Base-by-base conservation (phyloP, 1,139 yeast genomes). In the Kodamaea arcana region DNA sequence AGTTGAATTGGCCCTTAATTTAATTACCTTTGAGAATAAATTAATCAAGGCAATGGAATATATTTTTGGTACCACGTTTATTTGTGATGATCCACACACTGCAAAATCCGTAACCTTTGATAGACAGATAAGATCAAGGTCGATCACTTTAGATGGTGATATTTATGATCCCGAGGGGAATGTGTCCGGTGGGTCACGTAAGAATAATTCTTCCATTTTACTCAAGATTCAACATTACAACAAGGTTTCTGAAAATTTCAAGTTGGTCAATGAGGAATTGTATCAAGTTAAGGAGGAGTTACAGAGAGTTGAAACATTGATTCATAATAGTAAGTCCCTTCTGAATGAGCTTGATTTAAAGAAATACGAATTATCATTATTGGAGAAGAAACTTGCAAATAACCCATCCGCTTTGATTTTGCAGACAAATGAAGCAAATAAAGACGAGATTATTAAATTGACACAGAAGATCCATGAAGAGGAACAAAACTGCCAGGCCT, bases 91-190 rank as follows among this genome's bases (percentile, higher is more conserved):
- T 58, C 85, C 95, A 0, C 82, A 84, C 20, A 80, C 95, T 1
- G 98, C 98, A 1, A 84, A 90, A 48, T 66, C 71, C 31, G 83
- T 92, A 3, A 88, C 98, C 0, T 94, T 90, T 57, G 80, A 90
- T 55, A 94, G 92, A 0, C 71, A 77, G 39, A 79, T 92, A 11
- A 72, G 86, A 44, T 71, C 90, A 1, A 78, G 92, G 50, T 83
- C 95, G n/a, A 90, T 94, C 11, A 94, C 99, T 0, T 57, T 85
- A 27, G 94, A 90, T 35, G 99, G 98, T 32, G 98, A 92, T 58
- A 75, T 83, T 9, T 94, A 90, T 60, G 98, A 94, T 54, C 98
- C 98, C 0, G 88, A 83, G 47, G 99, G 99, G 11, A 87, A 95
- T 15, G 65, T 94, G 27, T 85, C 97, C 1, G 99, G 99, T 35